Evolutionary conservation across 2,329 filamentous ascomycete species (phyloP).

Genomic region (Alternaria gaisen): DNA sequence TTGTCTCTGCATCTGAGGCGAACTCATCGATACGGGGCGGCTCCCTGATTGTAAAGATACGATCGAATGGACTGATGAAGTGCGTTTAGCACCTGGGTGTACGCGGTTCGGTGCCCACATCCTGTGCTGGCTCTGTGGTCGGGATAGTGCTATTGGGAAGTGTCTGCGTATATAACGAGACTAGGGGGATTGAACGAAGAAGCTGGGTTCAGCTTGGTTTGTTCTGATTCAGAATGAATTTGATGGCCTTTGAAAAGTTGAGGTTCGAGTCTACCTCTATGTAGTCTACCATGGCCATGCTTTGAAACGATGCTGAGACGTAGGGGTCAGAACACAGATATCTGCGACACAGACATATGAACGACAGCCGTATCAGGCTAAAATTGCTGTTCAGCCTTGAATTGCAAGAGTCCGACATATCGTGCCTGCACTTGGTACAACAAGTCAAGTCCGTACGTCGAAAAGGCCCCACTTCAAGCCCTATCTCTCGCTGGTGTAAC

Average conservation of each 20-base stretch:
- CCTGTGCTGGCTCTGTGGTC: slow-evolving; percentile 13
- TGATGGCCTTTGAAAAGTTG: background rate
- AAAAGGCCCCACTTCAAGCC: background rate
- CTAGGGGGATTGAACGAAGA: background rate
- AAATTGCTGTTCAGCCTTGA: slow-evolving; percentile 10
- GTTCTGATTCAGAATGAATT: background rate
- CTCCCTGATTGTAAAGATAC: slow-evolving; percentile 36
- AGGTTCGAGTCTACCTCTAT: slow-evolving; percentile 4
- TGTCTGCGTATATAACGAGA: background rate
- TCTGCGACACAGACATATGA: slow-evolving; percentile 31
- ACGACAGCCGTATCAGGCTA: slow-evolving; percentile 23
- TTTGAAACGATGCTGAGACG: slow-evolving; percentile 49
- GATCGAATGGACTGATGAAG: slow-evolving; percentile 43
- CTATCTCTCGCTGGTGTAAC: slow-evolving; percentile 8
- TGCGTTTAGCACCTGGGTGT: slow-evolving; percentile 37
- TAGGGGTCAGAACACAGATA: slow-evolving; percentile 27
- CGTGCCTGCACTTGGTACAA: background rate
- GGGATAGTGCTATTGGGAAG: background rate
- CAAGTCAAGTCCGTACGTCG: background rate
- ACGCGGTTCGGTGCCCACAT: slow-evolving; percentile 48
- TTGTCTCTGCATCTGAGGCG: slow-evolving; percentile 34
- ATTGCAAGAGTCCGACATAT: slow-evolving; percentile 2
- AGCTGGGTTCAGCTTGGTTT: background rate
- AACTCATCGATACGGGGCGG: slow-evolving; percentile 19
- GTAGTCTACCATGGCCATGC: slow-evolving; percentile 22